These are phyloP conservation scores for Dryas alaskensis DNA, from an alignment of 306 rosid genomes.

Conservation along the genomic window DNA sequence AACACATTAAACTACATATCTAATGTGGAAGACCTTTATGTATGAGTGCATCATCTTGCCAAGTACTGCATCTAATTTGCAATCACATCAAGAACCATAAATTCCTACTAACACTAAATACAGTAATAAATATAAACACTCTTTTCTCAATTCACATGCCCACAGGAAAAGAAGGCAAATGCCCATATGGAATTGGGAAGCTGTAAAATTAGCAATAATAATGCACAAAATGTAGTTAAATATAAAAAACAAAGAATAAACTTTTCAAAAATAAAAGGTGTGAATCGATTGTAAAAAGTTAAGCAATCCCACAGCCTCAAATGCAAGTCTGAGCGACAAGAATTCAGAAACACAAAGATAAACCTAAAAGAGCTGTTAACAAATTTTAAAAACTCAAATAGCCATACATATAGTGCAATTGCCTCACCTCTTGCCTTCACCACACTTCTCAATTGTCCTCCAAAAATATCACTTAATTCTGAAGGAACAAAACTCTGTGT, in stretches of 20 bases:
- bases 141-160: not conserved
- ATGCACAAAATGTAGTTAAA: not conserved
- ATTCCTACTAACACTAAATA: not conserved
- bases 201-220: not conserved
- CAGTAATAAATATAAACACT: not conserved
- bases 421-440: constrained; percentile 73
- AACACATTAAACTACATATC: not conserved
- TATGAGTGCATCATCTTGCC: not conserved
- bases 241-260: not conserved
- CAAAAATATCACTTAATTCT: constrained; percentile 75
- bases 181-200: not conserved
- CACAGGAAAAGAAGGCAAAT: not conserved
- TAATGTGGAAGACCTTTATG: not conserved
- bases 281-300: not conserved
- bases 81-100: not conserved
- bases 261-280: not conserved
- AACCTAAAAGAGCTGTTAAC: not conserved
- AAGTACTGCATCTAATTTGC: not conserved
- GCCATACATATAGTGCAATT: not conserved
- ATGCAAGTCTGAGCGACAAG: not conserved
- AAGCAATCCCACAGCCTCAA: not conserved
- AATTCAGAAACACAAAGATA: not conserved
- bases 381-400: not conserved
- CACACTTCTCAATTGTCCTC: constrained; percentile 77
- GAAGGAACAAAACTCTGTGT: constrained; percentile 83